These are phyloP conservation scores for Mycogone perniciosa DNA, from an alignment of 2,329 filamentous ascomycete genomes.

Conservation along the genomic window DNA sequence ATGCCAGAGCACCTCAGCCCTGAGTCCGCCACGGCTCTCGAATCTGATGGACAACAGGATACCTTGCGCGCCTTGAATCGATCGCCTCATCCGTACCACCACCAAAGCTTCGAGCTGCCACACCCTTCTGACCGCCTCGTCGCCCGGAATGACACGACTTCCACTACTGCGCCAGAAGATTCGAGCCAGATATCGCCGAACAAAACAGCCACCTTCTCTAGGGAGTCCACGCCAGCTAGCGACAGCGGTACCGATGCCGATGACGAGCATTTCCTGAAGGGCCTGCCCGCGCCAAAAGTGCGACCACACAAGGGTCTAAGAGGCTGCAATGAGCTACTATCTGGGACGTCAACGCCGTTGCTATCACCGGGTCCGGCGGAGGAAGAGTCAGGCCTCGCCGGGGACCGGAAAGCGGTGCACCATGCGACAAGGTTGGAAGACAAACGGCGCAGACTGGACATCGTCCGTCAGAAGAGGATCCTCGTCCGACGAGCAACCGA, in stretches of 20 bases:
- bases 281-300: slow-evolving; percentile 71
- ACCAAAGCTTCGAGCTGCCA: slow-evolving; percentile 45
- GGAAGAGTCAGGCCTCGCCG: slow-evolving; percentile 29
- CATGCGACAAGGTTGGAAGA: slow-evolving; percentile 13
- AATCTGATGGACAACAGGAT: slow-evolving; percentile 29
- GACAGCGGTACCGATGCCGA: slow-evolving; percentile 94
- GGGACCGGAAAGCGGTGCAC: slow-evolving; percentile 16
- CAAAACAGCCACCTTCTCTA: slow-evolving; percentile 29
- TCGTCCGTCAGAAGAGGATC: slow-evolving; percentile 41
- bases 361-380: slow-evolving; percentile 43
- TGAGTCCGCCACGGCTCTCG: slow-evolving; percentile 26
- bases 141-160: slow-evolving; percentile 16
- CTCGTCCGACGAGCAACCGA: slow-evolving; percentile 48
- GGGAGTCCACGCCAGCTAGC: slow-evolving; percentile 58
- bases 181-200: slow-evolving; percentile 20
- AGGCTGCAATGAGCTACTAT: slow-evolving; percentile 49
- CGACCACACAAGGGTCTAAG: slow-evolving; percentile 72
- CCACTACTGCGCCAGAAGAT: slow-evolving; percentile 15
- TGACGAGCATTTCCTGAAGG: slow-evolving; percentile 83
- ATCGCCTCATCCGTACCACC: slow-evolving; percentile 63
- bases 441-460: slow-evolving; percentile 19
- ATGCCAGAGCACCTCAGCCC: slow-evolving; percentile 43
- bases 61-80: slow-evolving; percentile 47
- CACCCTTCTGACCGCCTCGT: slow-evolving; percentile 40
- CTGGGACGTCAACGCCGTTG: slow-evolving; percentile 49